Evolutionary conservation across 192 early-diverging fungal genomes (phyloP).

Genomic region (Dissophora ornata): DNA sequence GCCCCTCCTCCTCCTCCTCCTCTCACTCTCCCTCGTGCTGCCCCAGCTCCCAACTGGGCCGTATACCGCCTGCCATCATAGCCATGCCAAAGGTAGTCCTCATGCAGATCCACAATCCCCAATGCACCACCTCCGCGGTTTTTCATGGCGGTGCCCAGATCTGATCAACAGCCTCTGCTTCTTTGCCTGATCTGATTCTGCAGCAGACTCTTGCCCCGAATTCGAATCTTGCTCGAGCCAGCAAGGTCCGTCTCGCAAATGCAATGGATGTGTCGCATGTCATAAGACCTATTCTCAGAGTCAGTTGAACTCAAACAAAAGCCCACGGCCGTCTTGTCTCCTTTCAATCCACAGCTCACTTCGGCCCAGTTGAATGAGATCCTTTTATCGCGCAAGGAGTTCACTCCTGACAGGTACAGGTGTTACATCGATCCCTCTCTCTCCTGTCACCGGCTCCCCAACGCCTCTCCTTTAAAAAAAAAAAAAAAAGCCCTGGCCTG

Average conservation of each 20-base stretch:
- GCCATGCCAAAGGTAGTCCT: slow-evolving; percentile 13
- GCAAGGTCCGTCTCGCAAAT: slow-evolving; percentile 10
- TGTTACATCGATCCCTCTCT: not conserved
- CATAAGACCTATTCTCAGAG: not conserved
- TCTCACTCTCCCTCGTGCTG: too few relatives aligned
- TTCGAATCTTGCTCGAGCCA: slow-evolving; percentile 26
- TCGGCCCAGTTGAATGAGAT: slow-evolving; percentile 40
- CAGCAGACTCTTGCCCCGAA: not conserved
- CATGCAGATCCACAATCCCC: too few relatives aligned
- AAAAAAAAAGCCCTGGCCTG: too few relatives aligned
- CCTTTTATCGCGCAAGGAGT: slow-evolving; percentile 16
- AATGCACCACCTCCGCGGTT: not conserved
- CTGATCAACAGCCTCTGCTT: too few relatives aligned
- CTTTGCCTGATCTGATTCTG: too few relatives aligned
- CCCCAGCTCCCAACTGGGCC: too few relatives aligned
- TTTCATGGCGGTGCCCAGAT: too few relatives aligned
- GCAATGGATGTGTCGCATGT: too few relatives aligned
- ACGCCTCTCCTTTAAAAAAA: too few relatives aligned
- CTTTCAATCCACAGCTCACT: slow-evolving; percentile 22
- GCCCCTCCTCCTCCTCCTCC: too few relatives aligned
- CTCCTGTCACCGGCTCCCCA: not conserved
- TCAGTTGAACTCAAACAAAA: not conserved
- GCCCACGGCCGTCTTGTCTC: not conserved
- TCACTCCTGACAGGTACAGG: slow-evolving; percentile 27
- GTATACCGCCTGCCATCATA: not conserved